Evolutionary conservation across 352 stramenopile genomes (phyloP), one percentile per base, ranked within the genome.

Genomic region (Lagenidium sp.): DNA sequence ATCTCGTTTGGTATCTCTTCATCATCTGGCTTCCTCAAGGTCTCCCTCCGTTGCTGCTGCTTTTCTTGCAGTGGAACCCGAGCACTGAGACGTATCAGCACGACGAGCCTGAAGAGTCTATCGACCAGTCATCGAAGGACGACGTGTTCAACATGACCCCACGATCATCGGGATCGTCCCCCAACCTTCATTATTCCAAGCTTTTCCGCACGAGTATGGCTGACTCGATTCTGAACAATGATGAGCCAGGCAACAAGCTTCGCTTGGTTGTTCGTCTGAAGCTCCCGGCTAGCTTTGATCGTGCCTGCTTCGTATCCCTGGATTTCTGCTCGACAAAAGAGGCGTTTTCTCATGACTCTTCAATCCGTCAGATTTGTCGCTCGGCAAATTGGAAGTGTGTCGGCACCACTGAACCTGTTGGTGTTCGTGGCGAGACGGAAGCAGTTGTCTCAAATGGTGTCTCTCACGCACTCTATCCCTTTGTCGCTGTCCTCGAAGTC

Each of bases 41-140:
- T 19, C 44, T 87, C 5, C 81, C 81, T 18, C 81, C 81, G 15
- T 54, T 91, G 10, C 52, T 90, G 16, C 53, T 94, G 22, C 60
- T 94, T 2, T 91, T 94, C 46, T 55, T 94, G 20, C 81, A 94
- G 41, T 94, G 78, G 78, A 90, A 90, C 39, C 79, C 79, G 35
- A 82, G 76, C 41, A 87, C 78, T 0, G 75, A 90, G 37, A 78
- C 62, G 28, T 44, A 54, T 13, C 58, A 78, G 18, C 60, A 71
- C 35, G 75, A 88, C 16, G 74, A 86, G 41, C 44, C 59, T 0
- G 63, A 37, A 13, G 48, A 70, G 19, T 85, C 67, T 12, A 57
- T 85, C 16, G 67, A 79, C 23, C 65, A 79, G 7, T 83, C 70
- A 6, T 82, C 76, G 1, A 91, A 91, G 51, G 78, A 88, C 21